These are phyloP conservation scores for Coemansia sp. DNA, from an alignment of 192 early-diverging fungal genomes.

Conservation along the genomic window DNA sequence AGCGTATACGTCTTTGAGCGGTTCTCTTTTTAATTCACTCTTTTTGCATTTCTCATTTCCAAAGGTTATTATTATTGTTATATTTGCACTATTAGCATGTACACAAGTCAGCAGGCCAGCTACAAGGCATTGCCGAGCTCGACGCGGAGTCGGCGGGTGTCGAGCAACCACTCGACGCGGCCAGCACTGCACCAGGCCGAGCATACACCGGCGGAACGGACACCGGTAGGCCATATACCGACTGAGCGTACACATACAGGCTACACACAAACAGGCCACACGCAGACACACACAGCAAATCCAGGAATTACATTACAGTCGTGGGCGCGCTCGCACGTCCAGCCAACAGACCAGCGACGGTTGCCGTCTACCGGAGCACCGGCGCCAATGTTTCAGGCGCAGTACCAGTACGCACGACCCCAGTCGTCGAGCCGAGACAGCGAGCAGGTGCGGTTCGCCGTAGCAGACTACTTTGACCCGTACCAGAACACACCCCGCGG, in stretches of 20 bases:
- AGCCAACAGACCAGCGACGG: conserved; percentile 10
- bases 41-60: conserved; percentile 6
- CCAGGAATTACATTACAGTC: conserved; percentile 42
- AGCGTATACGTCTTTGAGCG: conserved; percentile 1
- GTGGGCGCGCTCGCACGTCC: conserved; percentile 41
- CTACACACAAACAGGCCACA: neutral
- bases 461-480: conserved; percentile 53
- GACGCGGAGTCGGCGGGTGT: conserved; percentile 45
- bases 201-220: neutral
- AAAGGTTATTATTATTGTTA: neutral
- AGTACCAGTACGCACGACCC: conserved; percentile 37
- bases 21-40: neutral
- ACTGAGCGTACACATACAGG: too few species aligned
- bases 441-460: conserved; percentile 20
- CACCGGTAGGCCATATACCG: too few species aligned
- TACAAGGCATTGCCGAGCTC: conserved; percentile 48
- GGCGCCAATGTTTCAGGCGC: conserved; percentile 31
- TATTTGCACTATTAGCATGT: conserved; percentile 27
- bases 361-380: neutral
- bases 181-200: conserved; percentile 39
- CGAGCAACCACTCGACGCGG: conserved; percentile 32
- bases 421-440: conserved; percentile 19
- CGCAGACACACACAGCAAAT: conserved; percentile 1
- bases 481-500: conserved; percentile 31
- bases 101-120: conserved; percentile 37